Base-by-base conservation (phyloP, 2,329 filamentous ascomycete species). In the Paecilomyces variotii region DNA sequence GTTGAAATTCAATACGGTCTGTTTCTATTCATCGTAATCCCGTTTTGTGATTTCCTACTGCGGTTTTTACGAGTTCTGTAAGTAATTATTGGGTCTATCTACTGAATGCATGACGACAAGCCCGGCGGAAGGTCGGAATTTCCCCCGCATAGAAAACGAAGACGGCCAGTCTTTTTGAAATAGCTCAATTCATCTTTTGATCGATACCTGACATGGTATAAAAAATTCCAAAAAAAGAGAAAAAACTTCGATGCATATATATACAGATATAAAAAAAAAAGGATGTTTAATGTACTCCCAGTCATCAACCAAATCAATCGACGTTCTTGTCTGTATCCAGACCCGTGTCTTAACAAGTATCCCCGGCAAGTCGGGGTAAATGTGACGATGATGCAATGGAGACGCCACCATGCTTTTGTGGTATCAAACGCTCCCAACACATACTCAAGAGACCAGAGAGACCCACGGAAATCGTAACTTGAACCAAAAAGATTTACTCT, bases 401-500 rank as follows among this genome's bases (percentile, higher is more conserved):
- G 50, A 52, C 50, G 50, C 50, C 50, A 52, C 50, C 53, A 52
- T 55, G 26, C 56, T 54, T 55, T 54, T 35, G 50, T 26, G 52
- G 52, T 55, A 57, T 55, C 56, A 52, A 52, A 52, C 50, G 50
- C 50, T 52, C 27, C 50, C 25, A 52, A 52, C 25, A 52, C 19
- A 54, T 12, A 26, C 26, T 28, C 50, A n/a, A 12, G 30, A 45
- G 32, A 45, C 9, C 39, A 45, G 11, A 19, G 39, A 45, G 39
- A 45, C 39, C 39, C 39, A 45, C 39, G 39, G 39, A 45, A 28
- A 52, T 25, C 50, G 50, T 52, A 52, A 52, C 24, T 52, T 14
- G 19, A 45, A 19, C n/a, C 35, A 19, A 27, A 55, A 57, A 34
- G 3, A 14, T 24, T 64, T 7, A 56, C 39, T 26, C 34, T 61